Percentiles rank a stretch among this genome's conserved stretches.
Evolutionary conservation across 495 filamentous ascomycete species (phyloP).

Genomic region (Apiosordaria backusii): DNA sequence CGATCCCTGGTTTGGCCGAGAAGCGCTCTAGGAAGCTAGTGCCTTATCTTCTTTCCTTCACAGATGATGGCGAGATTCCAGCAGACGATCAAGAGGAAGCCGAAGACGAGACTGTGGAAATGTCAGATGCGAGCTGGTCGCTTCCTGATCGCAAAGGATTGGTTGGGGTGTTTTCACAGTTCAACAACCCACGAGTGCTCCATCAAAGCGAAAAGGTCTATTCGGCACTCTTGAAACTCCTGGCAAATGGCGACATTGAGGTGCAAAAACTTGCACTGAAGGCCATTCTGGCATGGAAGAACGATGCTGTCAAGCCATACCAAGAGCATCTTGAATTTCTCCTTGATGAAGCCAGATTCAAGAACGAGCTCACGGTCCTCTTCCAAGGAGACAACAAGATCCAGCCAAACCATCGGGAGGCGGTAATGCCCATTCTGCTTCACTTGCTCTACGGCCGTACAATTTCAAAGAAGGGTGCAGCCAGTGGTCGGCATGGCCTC

Average conservation of each 20-base stretch:
- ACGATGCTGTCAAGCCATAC: slow-evolving; percentile 67
- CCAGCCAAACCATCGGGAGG: slow-evolving; percentile 63
- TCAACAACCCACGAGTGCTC: slow-evolving; percentile 77
- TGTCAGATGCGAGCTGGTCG: slow-evolving; percentile 56
- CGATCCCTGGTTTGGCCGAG: slow-evolving; percentile 72
- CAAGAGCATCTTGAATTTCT: slow-evolving; percentile 84
- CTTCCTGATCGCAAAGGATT: slow-evolving; percentile 70
- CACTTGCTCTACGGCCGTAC: slow-evolving; percentile 84
- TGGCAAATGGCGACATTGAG: slow-evolving; percentile 84
- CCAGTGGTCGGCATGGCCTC: slow-evolving; percentile 56
- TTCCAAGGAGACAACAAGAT: slow-evolving; percentile 79
- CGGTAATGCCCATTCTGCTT: slow-evolving; percentile 79
- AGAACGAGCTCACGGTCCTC: slow-evolving; percentile 84
- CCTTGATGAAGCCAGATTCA: slow-evolving; percentile 85
- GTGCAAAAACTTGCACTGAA: slow-evolving; percentile 81
- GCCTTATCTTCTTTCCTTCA: slow-evolving; percentile 81
- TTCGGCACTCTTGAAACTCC: slow-evolving; percentile 62
- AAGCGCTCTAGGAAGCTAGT: slow-evolving; percentile 79
- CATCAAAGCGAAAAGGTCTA: slow-evolving; percentile 77
- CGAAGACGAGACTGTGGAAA: slow-evolving; percentile 47
- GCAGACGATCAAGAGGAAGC: slow-evolving; percentile 31
- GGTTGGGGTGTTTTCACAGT: slow-evolving; percentile 76
- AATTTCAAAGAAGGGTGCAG: slow-evolving; percentile 73
- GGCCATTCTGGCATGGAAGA: slow-evolving; percentile 86
- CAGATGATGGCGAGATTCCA: slow-evolving; percentile 47